phyloP scores from a whole-genome alignment of 1,139 yeast genomes.

The Kazachstania sp. region DNA sequence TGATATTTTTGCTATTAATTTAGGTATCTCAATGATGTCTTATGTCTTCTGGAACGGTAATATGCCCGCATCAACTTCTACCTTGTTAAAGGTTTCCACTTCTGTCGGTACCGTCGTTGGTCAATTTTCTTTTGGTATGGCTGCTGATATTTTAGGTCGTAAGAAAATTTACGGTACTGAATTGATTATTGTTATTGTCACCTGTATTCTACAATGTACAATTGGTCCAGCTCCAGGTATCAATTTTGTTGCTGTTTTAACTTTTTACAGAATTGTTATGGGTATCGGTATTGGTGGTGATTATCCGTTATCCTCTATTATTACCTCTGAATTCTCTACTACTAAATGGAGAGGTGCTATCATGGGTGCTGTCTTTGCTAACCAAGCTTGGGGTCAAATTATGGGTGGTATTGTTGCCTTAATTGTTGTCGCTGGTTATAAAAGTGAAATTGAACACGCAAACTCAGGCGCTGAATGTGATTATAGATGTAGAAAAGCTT shows the following conservation, averaged over 20 bases:
- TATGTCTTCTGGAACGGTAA: conserved; percentile 65
- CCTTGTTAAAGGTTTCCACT: conserved; percentile 77
- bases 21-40: conserved; percentile 67
- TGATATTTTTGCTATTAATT: conserved; percentile 82
- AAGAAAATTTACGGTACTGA: conserved; percentile 83
- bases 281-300: conserved; percentile 99
- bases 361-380: conserved; percentile 88
- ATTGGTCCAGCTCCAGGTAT: conserved; percentile 63
- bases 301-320: conserved; percentile 92
- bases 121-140: conserved; percentile 75
- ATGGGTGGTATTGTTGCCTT: conserved; percentile 75
- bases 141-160: conserved; percentile 83
- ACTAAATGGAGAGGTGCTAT: conserved; percentile 96
- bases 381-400: conserved; percentile 89
- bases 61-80: conserved; percentile 58
- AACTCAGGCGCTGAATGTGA: conserved; percentile 49
- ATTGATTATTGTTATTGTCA: conserved; percentile 71
- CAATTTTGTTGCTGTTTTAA: conserved; percentile 60
- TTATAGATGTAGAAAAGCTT: conserved; percentile 57
- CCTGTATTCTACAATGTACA: conserved; percentile 69
- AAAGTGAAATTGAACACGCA: conserved; percentile 46
- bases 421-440: conserved; percentile 64
- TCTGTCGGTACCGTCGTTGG: conserved; percentile 94
- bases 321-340: conserved; percentile 80
- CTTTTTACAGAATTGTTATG: conserved; percentile 73